Evolutionary conservation across 257 asterid genomes (phyloP).

Genomic region (Voacanga thouarsii): DNA sequence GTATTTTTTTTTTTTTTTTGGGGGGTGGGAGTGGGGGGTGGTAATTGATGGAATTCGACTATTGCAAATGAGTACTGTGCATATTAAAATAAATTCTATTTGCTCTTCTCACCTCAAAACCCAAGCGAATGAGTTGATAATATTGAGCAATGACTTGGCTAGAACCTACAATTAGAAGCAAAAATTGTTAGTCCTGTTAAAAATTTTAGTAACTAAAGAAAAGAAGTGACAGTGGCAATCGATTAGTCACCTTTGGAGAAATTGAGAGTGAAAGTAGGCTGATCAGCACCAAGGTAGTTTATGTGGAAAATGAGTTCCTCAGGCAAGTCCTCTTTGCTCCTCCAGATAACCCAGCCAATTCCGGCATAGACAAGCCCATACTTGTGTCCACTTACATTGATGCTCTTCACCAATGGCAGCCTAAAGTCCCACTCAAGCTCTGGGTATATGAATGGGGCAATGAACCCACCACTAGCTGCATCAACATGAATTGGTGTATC

Average conservation of each 20-base stretch:
- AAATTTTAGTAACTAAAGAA: neutral
- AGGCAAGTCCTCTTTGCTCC: slow-evolving; percentile 32
- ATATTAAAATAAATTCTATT: too few relatives aligned
- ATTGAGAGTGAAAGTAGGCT: slow-evolving; percentile 38
- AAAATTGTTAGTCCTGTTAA: neutral
- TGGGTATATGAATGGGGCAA: slow-evolving; percentile 36
- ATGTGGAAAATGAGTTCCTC: slow-evolving; percentile 39
- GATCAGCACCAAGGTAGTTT: slow-evolving; percentile 41
- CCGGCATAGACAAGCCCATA: slow-evolving; percentile 43
- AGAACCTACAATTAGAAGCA: slow-evolving; percentile 24
- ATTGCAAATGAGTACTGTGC: too few relatives aligned
- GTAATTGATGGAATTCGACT: too few relatives aligned
- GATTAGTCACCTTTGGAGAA: slow-evolving; percentile 30
- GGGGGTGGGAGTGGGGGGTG: too few relatives aligned
- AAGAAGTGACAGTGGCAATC: neutral
- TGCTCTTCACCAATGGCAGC: slow-evolving; percentile 37
- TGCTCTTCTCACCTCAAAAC: slow-evolving; percentile 25
- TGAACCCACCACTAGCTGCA: slow-evolving; percentile 45
- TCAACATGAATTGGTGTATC: slow-evolving; percentile 42
- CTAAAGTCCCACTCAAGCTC: slow-evolving; percentile 40
- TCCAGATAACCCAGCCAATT: slow-evolving; percentile 41
- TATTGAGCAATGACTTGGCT: slow-evolving; percentile 43
- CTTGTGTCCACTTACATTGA: slow-evolving; percentile 42
- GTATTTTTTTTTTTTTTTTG: too few relatives aligned
- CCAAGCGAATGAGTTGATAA: slow-evolving; percentile 37